A percentile compares a stretch with the other conserved stretches of the same genome.
These are phyloP conservation scores for Pythium aristosporum DNA, from an alignment of 352 stramenopile species.

Conservation along the genomic window DNA sequence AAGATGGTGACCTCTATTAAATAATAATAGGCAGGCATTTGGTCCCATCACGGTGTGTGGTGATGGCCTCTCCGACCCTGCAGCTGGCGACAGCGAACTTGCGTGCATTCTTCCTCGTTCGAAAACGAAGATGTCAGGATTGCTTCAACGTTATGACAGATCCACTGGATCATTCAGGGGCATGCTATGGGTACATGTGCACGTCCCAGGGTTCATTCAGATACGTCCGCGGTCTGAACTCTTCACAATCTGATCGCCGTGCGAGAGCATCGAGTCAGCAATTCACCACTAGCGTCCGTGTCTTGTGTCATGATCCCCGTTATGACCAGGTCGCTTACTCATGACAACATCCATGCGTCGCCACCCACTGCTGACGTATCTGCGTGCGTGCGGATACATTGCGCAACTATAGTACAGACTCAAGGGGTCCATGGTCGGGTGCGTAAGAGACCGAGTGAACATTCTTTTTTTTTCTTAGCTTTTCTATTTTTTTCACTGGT, in stretches of 20 bases:
- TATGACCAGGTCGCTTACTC: not conserved
- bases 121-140: slow-evolving; percentile 15
- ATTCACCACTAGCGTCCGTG: not conserved
- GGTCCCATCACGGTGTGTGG: not conserved
- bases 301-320: not conserved
- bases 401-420: not conserved
- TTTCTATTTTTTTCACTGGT: slow-evolving; percentile 10
- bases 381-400: slow-evolving; percentile 6
- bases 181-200: not conserved
- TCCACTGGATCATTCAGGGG: too few species aligned
- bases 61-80: slow-evolving; percentile 7
- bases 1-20: too few species aligned
- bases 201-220: too few species aligned
- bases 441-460: too few species aligned
- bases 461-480: slow-evolving; percentile 4
- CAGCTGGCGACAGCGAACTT: slow-evolving; percentile 25
- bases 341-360: not conserved
- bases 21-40: not conserved
- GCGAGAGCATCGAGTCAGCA: not conserved
- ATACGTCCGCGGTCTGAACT: not conserved
- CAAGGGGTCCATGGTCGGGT: not conserved
- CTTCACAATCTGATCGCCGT: not conserved
- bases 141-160: slow-evolving; percentile 16
- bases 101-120: slow-evolving; percentile 22
- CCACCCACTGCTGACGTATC: not conserved